Conservation (phyloP, 805 yeast species). For the Nakazawaea peltata region DNA sequence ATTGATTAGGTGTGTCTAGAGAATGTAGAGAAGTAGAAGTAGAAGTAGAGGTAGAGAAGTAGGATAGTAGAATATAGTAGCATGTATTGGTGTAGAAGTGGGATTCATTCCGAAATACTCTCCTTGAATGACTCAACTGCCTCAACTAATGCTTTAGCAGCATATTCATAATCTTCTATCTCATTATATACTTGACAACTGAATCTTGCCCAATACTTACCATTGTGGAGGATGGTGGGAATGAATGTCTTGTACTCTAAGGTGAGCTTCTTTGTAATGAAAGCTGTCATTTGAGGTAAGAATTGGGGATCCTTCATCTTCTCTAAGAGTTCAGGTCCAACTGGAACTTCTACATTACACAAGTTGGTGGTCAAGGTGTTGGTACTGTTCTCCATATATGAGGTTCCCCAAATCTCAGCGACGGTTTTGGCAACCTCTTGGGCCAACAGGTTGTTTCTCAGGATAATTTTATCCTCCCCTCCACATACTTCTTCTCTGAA, state of each 20-base stretch:
- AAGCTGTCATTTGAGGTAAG: conserved; percentile 9
- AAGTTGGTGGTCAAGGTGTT: conserved; percentile 30
- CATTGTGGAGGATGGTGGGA: conserved; percentile 36
- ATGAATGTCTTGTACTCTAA: conserved; percentile 35
- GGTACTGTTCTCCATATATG: conserved; percentile 27
- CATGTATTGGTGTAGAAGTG: too few relatives aligned
- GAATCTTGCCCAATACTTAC: conserved; percentile 36
- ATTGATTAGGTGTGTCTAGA: too few relatives aligned
- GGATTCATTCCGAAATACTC: too few relatives aligned
- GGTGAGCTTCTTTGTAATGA: conserved; percentile 17
- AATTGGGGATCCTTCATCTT: conserved; percentile 8
- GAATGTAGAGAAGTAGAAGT: too few relatives aligned
- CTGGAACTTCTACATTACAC: conserved; percentile 35
- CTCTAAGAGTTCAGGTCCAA: conserved; percentile 9
- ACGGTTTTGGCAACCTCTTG: conserved; percentile 31
- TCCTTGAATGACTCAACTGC: too few relatives aligned
- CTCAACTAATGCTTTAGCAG: too few relatives aligned
- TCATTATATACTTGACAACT: conserved; percentile 58
- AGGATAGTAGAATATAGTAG: too few relatives aligned
- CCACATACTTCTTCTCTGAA: conserved; percentile 51
- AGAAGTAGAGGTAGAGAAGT: too few relatives aligned
- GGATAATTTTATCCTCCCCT: conserved; percentile 45
- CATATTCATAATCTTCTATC: conserved; percentile 41
- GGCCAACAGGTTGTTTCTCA: conserved; percentile 41
- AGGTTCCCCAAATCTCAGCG: conserved; percentile 30